Base-by-base conservation (phyloP, 2,329 filamentous ascomycete genomes). In the Sclerotinia minor region DNA sequence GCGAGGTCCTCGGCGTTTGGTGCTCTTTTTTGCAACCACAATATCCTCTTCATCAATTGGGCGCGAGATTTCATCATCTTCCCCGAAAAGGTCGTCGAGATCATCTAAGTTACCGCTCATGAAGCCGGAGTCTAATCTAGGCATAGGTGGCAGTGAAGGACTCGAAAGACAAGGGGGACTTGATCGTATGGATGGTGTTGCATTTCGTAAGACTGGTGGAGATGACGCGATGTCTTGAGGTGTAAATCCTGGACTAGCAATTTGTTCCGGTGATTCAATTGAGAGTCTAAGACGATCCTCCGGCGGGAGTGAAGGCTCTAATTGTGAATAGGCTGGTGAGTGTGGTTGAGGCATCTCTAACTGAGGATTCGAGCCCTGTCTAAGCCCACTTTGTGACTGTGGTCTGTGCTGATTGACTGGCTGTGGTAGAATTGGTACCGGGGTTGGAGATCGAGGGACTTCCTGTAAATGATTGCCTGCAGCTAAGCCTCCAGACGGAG, bases 221-320 rank as follows among this genome's bases (percentile, higher is more conserved):
- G 94, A 98, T 0, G 95, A 98, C 1, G 91, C 91, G 73, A 98
- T 92, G 65, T 92, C 91, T 60, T 87, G 88, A 5, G 92, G 90
- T 64, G 92, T 96, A 67, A 90, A 83, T 64, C 83, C 85, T 41
- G 65, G 86, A 84, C 80, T 78, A n/a, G 68, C 68, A 60, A 78
- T 74, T 59, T 82, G 81, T 70, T 84, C 83, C 41, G 83, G 81
- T 19, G 81, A 79, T 64, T 87, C 84, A 50, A 77, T 78, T 0
- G 77, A 77, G 24, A 70, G 63, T 65, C 74, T 72, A 5, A 76
- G 53, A 57, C 74, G 71, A 67, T 77, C 76, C 60, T 78, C 76
- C 29, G 75, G 73, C 44, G 73, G 72, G 9, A 76, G 70, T n/a
- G 50, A 54, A 32, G 67, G 79, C 58, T 78, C 68, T 21, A 76